phyloP scores from a whole-genome alignment of 78 protist genomes.

The Dictyostelium firmibasis region DNA sequence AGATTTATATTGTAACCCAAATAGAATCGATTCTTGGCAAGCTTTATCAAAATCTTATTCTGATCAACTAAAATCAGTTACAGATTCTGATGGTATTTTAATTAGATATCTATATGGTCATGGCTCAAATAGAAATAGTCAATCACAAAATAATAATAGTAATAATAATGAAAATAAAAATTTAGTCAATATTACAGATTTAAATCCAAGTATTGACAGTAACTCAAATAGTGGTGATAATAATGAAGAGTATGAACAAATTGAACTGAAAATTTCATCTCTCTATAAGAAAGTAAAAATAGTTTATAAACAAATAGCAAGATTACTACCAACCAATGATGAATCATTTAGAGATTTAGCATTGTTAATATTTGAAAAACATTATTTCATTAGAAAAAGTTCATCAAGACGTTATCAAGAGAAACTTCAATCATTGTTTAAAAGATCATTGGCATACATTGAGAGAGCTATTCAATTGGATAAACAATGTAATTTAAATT shows the following conservation, averaged over 20 bases:
- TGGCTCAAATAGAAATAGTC: neutral
- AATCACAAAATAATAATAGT: neutral
- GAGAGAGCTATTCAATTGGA: neutral
- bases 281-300: neutral
- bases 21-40: constrained; percentile 33
- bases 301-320: neutral
- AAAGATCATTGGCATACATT: neutral
- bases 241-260: neutral
- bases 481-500: neutral
- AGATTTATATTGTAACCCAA: constrained; percentile 65
- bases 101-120: neutral
- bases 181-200: neutral
- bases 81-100: neutral
- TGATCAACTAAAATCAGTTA: neutral
- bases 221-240: neutral
- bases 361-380: constrained; percentile 20
- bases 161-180: neutral
- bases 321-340: neutral
- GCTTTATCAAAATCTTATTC: neutral
- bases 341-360: constrained; percentile 2
- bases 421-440: constrained; percentile 6
- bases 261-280: neutral
- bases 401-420: neutral
- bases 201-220: neutral
- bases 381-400: constrained; percentile 17